A percentile compares a stretch with the other conserved stretches of the same genome.
Conservation (phyloP, 371 early-diverging fungal species). For the Apophysomyces sp. region DNA sequence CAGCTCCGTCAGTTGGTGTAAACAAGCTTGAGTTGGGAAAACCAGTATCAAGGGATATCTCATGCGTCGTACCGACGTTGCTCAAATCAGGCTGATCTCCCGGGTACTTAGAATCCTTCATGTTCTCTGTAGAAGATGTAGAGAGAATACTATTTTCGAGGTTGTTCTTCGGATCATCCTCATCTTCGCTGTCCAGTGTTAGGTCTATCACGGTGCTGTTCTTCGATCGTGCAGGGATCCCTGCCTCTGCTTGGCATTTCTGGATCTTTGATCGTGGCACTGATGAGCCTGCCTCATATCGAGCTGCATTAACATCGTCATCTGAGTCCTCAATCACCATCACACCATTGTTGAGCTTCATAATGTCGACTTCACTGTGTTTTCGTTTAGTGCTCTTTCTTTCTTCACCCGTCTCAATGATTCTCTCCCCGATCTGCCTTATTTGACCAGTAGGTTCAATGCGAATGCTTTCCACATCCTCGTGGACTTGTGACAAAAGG, state of each 20-base stretch:
- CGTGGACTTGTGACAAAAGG: constrained; percentile 51
- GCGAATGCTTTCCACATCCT: constrained; percentile 53
- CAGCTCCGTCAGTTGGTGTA: too few relatives aligned
- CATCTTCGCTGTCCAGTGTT: constrained; percentile 63
- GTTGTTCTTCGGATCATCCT: constrained; percentile 18
- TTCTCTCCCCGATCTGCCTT: constrained; percentile 30
- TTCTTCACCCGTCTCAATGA: constrained; percentile 1
- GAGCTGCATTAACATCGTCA: constrained; percentile 11
- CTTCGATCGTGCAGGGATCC: constrained; percentile 2
- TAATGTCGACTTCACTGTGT: constrained; percentile 19
- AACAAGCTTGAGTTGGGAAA: too few relatives aligned
- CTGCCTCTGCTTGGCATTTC: not conserved
- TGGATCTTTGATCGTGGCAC: not conserved
- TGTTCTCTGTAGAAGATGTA: not conserved
- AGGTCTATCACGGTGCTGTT: constrained; percentile 57
- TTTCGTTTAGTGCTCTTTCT: constrained; percentile 12
- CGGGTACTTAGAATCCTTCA: too few relatives aligned
- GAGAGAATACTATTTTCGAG: not conserved
- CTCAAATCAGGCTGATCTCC: too few relatives aligned
- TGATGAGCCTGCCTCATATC: not conserved
- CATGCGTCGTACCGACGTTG: too few relatives aligned
- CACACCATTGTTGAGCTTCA: not conserved
- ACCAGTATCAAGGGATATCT: too few relatives aligned
- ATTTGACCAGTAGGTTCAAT: constrained; percentile 65
- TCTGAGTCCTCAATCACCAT: constrained; percentile 19